Conservation (phyloP, 306 rosid species). For the Elaeagnus macrophylla region DNA sequence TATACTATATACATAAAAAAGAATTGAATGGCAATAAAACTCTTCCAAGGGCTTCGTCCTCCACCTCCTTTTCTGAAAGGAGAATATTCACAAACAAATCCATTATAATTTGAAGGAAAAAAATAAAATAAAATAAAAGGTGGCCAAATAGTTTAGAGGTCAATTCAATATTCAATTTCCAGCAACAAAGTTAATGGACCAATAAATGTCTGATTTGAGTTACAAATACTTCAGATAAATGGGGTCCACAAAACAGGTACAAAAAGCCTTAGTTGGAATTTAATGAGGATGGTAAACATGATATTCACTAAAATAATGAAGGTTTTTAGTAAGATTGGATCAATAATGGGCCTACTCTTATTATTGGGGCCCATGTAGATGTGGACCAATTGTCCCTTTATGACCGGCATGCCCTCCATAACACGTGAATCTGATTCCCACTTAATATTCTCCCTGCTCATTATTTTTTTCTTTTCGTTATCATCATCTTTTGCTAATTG, state of each 20-base stretch:
- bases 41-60: too few species aligned
- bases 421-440: slow-evolving; percentile 79
- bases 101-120: too few species aligned
- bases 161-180: neutral
- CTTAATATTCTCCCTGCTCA: neutral
- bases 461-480: neutral
- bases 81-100: too few species aligned
- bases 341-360: slow-evolving; percentile 30
- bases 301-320: slow-evolving; percentile 42
- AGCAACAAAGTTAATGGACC: slow-evolving; percentile 22
- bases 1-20: too few species aligned
- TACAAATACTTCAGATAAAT: slow-evolving; percentile 1
- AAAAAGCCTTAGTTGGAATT: slow-evolving; percentile 41
- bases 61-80: too few species aligned
- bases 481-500: neutral
- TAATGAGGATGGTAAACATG: slow-evolving; percentile 34
- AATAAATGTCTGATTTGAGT: slow-evolving; percentile 23
- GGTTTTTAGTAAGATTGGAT: slow-evolving; percentile 22
- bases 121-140: too few species aligned
- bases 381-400: slow-evolving; percentile 75
- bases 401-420: slow-evolving; percentile 57
- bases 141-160: slow-evolving; percentile 6
- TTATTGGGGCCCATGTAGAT: slow-evolving; percentile 26
- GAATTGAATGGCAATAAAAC: too few species aligned
- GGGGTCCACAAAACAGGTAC: slow-evolving; percentile 20